Evolutionary conservation across 179 eudicot species (phyloP).

Genomic region (Nepenthes alata): DNA sequence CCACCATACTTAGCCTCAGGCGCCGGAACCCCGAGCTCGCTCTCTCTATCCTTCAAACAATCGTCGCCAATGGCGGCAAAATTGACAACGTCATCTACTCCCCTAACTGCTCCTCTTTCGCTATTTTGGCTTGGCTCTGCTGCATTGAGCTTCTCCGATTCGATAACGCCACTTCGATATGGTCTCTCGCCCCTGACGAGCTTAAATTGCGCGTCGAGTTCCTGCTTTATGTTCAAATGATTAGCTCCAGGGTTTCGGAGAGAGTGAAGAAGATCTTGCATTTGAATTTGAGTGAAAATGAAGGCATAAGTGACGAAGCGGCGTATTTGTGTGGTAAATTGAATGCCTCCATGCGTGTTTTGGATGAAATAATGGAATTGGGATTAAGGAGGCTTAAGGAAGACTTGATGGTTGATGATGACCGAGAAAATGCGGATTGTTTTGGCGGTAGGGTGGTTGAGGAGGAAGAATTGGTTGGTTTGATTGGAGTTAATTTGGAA

Average conservation of each 20-base stretch:
- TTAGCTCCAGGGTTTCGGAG: constrained; percentile 33
- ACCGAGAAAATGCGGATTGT: constrained; percentile 11
- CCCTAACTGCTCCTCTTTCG: constrained; percentile 49
- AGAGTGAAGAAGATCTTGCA: constrained; percentile 7
- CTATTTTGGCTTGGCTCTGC: constrained; percentile 58
- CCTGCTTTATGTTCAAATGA: constrained; percentile 38
- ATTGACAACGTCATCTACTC: constrained; percentile 40
- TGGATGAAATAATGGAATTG: constrained; percentile 41
- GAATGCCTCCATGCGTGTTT: constrained; percentile 21
- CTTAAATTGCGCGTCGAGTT: constrained; percentile 62
- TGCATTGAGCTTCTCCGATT: constrained; percentile 59
- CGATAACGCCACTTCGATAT: constrained; percentile 41
- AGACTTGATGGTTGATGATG: constrained; percentile 34
- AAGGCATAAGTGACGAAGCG: constrained; percentile 14
- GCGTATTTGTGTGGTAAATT: constrained; percentile 9
- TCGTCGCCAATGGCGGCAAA: constrained; percentile 46
- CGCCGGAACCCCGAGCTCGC: constrained; percentile 59
- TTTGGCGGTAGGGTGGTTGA: constrained; percentile 16
- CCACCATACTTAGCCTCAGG: constrained; percentile 60
- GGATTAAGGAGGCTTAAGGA: constrained; percentile 57
- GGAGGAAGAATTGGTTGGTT: constrained; percentile 43
- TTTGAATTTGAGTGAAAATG: constrained; percentile 15
- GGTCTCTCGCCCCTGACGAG: constrained; percentile 30
- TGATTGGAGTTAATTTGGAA: constrained; percentile 49
- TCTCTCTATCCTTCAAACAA: constrained; percentile 54